Evolutionary conservation across 257 asterid species (phyloP), one percentile per base, ranked within the genome.

Genomic region (Plantago major): DNA sequence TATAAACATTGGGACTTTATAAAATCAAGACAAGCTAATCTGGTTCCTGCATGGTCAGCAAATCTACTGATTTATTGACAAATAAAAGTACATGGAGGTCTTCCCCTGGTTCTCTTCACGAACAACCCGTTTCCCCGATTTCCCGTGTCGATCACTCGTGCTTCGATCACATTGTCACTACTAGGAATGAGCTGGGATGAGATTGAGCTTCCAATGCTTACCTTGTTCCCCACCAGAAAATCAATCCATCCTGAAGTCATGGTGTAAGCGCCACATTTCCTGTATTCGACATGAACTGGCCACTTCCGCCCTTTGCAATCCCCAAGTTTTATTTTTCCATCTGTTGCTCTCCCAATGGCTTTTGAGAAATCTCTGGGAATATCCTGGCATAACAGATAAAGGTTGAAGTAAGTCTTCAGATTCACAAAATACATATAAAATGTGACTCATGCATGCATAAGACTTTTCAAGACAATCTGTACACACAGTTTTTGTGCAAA

Each of bases 181-280:
- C 9, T 60, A 13, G 64, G 50, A 15, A 44, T 10, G 16, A 61
- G 30, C 17, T 61, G 62, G 52, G 53, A 64, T 10, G 53, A 64
- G 22, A 64, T 42, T 42, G 60, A 52, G 62, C 61, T 64, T 53
- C 68, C 68, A n/a, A 64, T 14, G 2, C 11, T 2, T 10, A 64
- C 56, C 30, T 55, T 65, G 54, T 47, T 45, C 3, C 46, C 70
- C 0, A 8, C 16, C 15, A 44, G 46, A 13, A 65, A 55, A 28
- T 55, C 55, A 0, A 14, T 46, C 63, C 55, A 55, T 57, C 70
- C 70, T 26, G 30, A n/a, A 43, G 62, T 65, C 62, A 62, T 30
- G 6, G 58, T 18, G 37, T 46, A 49, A 13, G 19, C 44, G 28
- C 58, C 49, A 4, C 46, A 3, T 5, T 17, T 37, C 58, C 37